Base-by-base conservation (phyloP, 192 early-diverging fungal genomes). In the Pilobolus umbonatus region DNA sequence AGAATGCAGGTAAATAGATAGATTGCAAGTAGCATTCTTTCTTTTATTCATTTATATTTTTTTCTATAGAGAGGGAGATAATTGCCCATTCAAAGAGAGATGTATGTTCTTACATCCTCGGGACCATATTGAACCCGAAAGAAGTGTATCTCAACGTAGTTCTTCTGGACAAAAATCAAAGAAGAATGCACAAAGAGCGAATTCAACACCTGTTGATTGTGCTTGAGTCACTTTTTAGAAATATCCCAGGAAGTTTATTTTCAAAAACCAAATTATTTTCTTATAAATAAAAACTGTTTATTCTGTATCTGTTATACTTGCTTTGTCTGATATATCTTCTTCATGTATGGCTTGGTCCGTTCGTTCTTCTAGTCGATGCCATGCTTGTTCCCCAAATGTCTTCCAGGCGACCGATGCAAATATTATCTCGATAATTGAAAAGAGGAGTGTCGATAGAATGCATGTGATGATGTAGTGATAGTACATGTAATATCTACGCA, bases 401-500 rank as follows among this genome's bases (percentile, higher is more conserved):
- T 63, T 65, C 79, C 79, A 81, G n/a, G 79, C 71, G 28, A 78
- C 43, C 12, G 74, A 26, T 3, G 76, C 74, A 47, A 75, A 78
- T 31, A 78, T 62, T 26, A 78, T 63, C 40, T 81, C 79, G 57
- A 74, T 73, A 19, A 64, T 64, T 26, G 76, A 59, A 35, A 81
- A 81, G 6, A 76, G 34, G 0, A 51, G 22, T 26, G 71, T 76
- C 35, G 78, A 81, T 4, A 64, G 58, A 32, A 78, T 36, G 1
- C 72, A 76, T 0, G 79, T 78, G 5, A 67, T 43, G n/a, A 76
- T 21, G 25, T 64, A 65, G 50, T 70, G 71, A 38, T 76, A 73
- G 57, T 78, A 81, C 79, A 81, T 81, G 24, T 76, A 78, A 17
- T 76, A 81, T 29, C 79, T 76, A 39, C 6, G 25, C 2, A 21